phyloP scores from a whole-genome alignment of 73 alveolate genomes.

The Paramecium biaurelia region DNA sequence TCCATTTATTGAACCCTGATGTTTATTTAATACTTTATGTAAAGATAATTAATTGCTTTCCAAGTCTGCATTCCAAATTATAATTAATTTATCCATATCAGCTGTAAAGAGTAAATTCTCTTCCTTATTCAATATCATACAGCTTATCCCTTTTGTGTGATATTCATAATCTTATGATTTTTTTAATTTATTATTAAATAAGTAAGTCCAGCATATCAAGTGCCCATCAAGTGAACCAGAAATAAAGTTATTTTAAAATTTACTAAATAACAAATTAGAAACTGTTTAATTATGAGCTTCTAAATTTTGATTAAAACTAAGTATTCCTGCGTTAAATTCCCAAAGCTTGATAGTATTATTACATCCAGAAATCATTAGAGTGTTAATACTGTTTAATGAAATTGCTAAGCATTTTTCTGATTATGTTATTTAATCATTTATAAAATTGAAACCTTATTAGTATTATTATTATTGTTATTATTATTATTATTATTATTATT shows the following conservation, averaged over 20 bases:
- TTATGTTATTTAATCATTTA: too few species aligned
- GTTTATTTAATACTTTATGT: background rate
- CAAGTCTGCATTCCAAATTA: background rate
- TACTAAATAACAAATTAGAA: background rate
- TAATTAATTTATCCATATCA: background rate
- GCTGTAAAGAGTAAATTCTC: background rate
- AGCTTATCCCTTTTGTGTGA: background rate
- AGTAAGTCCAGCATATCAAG: background rate
- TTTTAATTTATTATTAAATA: background rate
- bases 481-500: too few species aligned
- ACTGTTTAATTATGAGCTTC: background rate
- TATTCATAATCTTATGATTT: background rate
- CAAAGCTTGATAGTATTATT: background rate
- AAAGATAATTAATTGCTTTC: background rate
- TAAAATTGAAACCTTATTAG: background rate
- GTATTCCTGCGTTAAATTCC: background rate
- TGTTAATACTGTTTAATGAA: background rate
- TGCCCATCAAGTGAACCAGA: background rate
- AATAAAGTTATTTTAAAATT: background rate
- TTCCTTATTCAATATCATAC: background rate
- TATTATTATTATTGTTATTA: too few species aligned
- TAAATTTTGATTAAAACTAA: too few species aligned
- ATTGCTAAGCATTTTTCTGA: background rate
- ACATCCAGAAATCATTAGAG: background rate
- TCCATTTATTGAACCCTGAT: background rate